Conservation (phyloP, 1,284 basidiomycete species). For the Sanguinoderma infundibulare region DNA sequence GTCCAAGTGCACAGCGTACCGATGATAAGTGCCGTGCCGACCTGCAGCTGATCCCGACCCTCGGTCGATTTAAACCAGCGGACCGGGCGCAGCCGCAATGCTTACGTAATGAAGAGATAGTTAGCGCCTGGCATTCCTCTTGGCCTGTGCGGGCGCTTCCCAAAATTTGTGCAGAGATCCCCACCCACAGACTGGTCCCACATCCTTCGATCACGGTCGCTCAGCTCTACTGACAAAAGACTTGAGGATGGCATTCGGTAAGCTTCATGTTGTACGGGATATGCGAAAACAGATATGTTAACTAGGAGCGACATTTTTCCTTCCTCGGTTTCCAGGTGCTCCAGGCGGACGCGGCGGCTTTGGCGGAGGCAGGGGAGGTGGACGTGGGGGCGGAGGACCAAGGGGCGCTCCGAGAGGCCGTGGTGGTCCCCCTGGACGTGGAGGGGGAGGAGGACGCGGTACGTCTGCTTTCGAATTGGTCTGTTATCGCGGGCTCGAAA, state of each 20-base stretch:
- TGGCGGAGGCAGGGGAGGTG: conserved; percentile 35
- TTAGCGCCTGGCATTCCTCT: neutral
- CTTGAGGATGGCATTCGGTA: conserved; percentile 39
- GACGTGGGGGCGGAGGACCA: conserved; percentile 33
- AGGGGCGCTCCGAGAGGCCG: conserved; percentile 30
- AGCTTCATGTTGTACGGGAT: conserved; percentile 1
- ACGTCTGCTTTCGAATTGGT: neutral
- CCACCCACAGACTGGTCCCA: conserved; percentile 1
- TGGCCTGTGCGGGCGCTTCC: conserved; percentile 18
- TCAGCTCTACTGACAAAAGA: conserved; percentile 5
- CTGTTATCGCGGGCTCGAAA: too few relatives aligned
- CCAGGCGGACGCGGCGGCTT: conserved; percentile 43
- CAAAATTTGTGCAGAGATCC: conserved; percentile 21
- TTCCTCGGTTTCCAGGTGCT: conserved; percentile 31
- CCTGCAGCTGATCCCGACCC: too few relatives aligned
- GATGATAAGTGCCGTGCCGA: too few relatives aligned
- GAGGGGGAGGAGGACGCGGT: conserved; percentile 33
- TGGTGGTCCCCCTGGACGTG: conserved; percentile 28
- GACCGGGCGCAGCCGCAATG: too few relatives aligned
- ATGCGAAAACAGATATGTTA: neutral
- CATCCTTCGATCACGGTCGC: conserved; percentile 13
- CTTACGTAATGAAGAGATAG: too few relatives aligned
- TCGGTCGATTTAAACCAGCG: too few relatives aligned
- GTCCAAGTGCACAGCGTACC: too few relatives aligned
- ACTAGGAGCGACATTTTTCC: neutral